Evolutionary conservation across 352 stramenopile genomes (phyloP), one percentile per base, ranked within the genome.

Genomic region (Phytophthora colocasiae): DNA sequence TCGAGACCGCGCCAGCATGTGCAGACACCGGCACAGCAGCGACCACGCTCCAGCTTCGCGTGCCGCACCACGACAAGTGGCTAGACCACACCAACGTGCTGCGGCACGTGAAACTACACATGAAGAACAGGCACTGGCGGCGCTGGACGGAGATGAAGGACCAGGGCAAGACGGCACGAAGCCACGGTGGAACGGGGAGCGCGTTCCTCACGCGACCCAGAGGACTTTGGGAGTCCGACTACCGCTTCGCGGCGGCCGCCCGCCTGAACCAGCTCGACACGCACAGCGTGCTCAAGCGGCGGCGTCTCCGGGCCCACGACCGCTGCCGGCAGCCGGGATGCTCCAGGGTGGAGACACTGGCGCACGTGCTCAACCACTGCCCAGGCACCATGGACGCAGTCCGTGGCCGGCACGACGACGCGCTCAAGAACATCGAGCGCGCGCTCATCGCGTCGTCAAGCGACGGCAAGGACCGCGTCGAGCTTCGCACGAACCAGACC

Each of bases 331-430:
- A 61, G 19, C 41, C 8, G 3, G 36, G n/a, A 12, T 67, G 59
- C 44, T 19, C 22, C 14, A 12, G 14, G 19, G 10, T 3, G 3
- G 60, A 68, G 46, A 57, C 54, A 6, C 31, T 60, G 22, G 54
- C 44, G 0, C 53, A 59, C 27, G 55, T 71, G 3, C 43, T 71
- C 6, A 71, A 62, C 27, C 50, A 66, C 49, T 66, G 63, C 11
- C 4, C 12, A 2, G 43, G 34, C 17, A 71, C 38, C 8, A 66
- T 65, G 54, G 55, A 57, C 34, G 54, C 40, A 0, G 24, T 63
- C 2, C 44, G 55, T 5, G n/a, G 17, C 1, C 55, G 44, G 6
- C 55, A 71, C 27, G 50, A 71, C 27, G 38, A 58, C n/a, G 63
- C 40, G 7, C 45, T 71, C 8, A 52, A 71, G 56, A 2, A 14